Conservation (phyloP, 305 asterid genomes). For the Ilex paraguariensis region DNA sequence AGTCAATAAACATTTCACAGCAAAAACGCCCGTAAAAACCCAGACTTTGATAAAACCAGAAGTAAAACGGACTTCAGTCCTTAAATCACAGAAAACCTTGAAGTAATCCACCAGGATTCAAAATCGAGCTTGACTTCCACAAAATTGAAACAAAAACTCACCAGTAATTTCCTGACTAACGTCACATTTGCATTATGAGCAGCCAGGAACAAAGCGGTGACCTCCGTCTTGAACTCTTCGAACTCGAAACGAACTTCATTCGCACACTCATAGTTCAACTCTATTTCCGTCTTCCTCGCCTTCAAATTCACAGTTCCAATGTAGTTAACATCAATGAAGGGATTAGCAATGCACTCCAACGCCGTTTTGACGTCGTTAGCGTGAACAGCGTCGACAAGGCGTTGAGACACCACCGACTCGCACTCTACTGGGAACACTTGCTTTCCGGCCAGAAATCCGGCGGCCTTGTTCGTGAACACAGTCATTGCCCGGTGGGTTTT, state of each 20-base stretch:
- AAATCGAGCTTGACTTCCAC: too few relatives aligned
- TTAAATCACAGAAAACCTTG: too few relatives aligned
- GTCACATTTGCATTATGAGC: constrained; percentile 58
- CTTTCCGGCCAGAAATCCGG: constrained; percentile 20
- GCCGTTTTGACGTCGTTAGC: constrained; percentile 38
- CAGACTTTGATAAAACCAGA: too few relatives aligned
- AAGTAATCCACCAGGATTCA: too few relatives aligned
- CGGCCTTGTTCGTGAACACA: constrained; percentile 16
- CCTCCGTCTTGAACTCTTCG: constrained; percentile 78
- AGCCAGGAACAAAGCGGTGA: constrained; percentile 64
- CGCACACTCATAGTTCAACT: constrained; percentile 54
- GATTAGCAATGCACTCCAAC: constrained; percentile 39
- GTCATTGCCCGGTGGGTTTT: constrained; percentile 1
- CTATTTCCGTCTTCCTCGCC: constrained; percentile 53
- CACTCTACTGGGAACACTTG: constrained; percentile 27
- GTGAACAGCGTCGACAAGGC: constrained; percentile 62
- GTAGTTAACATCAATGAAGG: constrained; percentile 54
- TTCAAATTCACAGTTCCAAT: constrained; percentile 55
- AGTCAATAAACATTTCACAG: too few relatives aligned
- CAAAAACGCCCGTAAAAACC: too few relatives aligned
- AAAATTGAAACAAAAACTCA: constrained; percentile 9
- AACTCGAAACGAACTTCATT: constrained; percentile 47
- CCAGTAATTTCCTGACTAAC: constrained; percentile 55
- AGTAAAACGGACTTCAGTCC: too few relatives aligned
- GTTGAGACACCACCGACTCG: constrained; percentile 45